Base-by-base conservation (phyloP, 495 filamentous ascomycete species). In the Chaetomium cochliodes region DNA sequence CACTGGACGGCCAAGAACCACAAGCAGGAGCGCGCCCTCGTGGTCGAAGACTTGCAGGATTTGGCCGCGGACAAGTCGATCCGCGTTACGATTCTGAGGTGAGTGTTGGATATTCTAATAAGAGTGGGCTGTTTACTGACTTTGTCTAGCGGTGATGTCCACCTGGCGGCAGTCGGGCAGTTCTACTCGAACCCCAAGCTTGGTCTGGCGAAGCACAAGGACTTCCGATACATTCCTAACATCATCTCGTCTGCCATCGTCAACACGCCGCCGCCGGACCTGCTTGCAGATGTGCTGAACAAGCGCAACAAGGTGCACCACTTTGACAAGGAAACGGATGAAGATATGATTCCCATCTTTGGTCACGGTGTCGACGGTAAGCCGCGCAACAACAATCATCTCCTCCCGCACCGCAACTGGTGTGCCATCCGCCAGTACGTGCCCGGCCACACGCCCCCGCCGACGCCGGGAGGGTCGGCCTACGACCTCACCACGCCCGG, bases 1-100 rank as follows among this genome's bases (percentile, higher is more conserved):
- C 93, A 98, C 72, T 98, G 94, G 94, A 96, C 94, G 3, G 93
- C 94, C 23, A 96, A 91, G 69, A 88, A 92, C 70, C 92, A 97
- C 76, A 98, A 98, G 72, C 75, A 79, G 13, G 94, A 98, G 77
- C 85, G 94, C 37, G 90, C 87, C 67, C 89, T 89, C 79, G 84
- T 97, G 67, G 86, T 98, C 41, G 87, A 93, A 69, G 91, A 96
- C 62, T 81, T 98, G 18, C 94, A 98, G 73, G 88, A 92, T 67
- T 79, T 98, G 53, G 93, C 96, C 16, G 91, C 88, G 11, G 91
- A 93, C 71, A 94, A 93, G 69, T 96, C 91, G 15, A 82, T 98
- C 56, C 86, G 94, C n/a, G 79, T 98, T 23, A 97, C 93, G 3
- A 96, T 97, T 63, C 84, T 98, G 33, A 86, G 70, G 70, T 70